Base-by-base conservation (phyloP, 75 land plant species). In the Cupressus sempervirens region DNA sequence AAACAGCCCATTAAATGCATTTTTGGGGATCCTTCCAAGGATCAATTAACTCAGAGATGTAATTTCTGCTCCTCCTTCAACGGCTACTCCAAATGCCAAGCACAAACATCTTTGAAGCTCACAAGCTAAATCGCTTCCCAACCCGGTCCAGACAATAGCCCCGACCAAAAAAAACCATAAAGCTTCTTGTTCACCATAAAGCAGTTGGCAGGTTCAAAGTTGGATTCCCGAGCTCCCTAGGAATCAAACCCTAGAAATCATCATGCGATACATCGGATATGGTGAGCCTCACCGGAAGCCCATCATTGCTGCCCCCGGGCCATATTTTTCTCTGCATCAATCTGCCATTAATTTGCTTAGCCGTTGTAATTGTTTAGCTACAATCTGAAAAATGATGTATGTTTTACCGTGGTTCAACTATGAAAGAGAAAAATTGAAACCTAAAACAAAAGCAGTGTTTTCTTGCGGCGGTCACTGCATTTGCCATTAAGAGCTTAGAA, bases 81-180 rank as follows among this genome's bases (percentile, higher is more conserved):
- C 89, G 10, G 92, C 92, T 80, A 84, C n/a, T 84, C 94, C 94
- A 1, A 91, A 36, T 95, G 81, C 96, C 98, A 96, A 12, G 93
- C 82, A 48, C 96, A 96, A 14, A 96, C 98, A 0, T 91, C 98
- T 0, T 94, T 91, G 77, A 95, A 96, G 85, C 98, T 96, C 26
- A 96, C 84, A 32, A 93, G 88, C 87, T 56, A 95, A 30, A 53
- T 97, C 96, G 80, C 98, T 96, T 13, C 97, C 98, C 29, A 94
- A 62, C 16, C 98, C 95, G 81, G 95, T 95, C 86, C 94, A 95
- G 36, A 96, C 97, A 58, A 96, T 95, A 91, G 43, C 40, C 93
- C 87, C 1, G 90, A 83, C 74, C 95, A 86, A 1, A 95, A 97
- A 84, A 91, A 96, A 45, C 98, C 95, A 76, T 90, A 95, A 48